Conservation (phyloP, 495 filamentous ascomycete genomes). For the Hyaloscypha bicolor region DNA sequence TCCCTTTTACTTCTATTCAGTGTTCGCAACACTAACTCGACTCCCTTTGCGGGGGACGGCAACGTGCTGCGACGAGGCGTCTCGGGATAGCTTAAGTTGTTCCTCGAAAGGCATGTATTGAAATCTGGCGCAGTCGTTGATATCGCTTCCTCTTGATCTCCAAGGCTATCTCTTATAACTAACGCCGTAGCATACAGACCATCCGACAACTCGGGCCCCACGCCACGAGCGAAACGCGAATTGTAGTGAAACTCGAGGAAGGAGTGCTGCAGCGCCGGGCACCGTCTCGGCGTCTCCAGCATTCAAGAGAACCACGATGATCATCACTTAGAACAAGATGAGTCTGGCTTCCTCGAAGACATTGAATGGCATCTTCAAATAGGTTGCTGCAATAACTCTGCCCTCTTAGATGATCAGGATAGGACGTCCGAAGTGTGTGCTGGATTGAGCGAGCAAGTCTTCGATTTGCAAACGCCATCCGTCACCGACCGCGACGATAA, state of each 20-base stretch:
- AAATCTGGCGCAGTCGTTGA: too few relatives aligned
- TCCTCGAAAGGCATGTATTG: too few relatives aligned
- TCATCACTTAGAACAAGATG: conserved; percentile 22
- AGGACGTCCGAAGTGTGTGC: conserved; percentile 12
- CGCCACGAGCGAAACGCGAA: not conserved
- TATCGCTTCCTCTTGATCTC: too few relatives aligned
- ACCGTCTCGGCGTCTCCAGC: conserved; percentile 15
- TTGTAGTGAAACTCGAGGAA: not conserved
- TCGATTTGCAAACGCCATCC: conserved; percentile 10
- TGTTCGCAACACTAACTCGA: too few relatives aligned
- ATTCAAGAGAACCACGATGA: conserved; percentile 20
- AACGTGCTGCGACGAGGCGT: too few relatives aligned
- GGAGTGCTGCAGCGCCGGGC: conserved; percentile 7
- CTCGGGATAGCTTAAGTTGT: too few relatives aligned
- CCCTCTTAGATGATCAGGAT: conserved; percentile 8
- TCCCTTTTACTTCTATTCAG: too few relatives aligned
- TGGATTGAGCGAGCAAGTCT: conserved; percentile 12
- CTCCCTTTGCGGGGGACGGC: too few relatives aligned
- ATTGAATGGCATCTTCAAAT: conserved; percentile 11
- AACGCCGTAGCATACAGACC: not conserved
- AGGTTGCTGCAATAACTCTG: conserved; percentile 13
- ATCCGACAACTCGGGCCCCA: not conserved
- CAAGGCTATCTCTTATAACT: too few relatives aligned
- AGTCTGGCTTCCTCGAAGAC: conserved; percentile 16
- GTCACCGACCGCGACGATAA: conserved; percentile 13